A percentile compares a stretch with the other conserved stretches of the same genome.
These are phyloP conservation scores for Pseudomonodictys pantanalensis DNA, from an alignment of 495 filamentous ascomycete species.

Conservation along the genomic window DNA sequence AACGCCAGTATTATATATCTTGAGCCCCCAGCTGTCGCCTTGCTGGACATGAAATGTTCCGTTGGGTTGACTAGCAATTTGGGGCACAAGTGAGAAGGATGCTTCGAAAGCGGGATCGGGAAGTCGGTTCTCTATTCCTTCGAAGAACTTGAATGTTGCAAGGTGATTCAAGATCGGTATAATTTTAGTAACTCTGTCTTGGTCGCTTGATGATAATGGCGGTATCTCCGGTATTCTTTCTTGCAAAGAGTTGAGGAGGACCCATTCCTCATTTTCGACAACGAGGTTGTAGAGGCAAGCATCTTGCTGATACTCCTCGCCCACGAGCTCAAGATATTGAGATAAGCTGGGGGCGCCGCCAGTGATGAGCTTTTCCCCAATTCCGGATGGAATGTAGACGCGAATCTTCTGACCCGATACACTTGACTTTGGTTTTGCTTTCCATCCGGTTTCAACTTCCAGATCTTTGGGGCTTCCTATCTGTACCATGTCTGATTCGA, in stretches of 20 bases:
- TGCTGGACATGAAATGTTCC: not conserved
- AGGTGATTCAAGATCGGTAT: too few relatives aligned
- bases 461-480: not conserved
- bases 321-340: too few relatives aligned
- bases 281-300: too few relatives aligned
- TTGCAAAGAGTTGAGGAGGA: too few relatives aligned
- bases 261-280: too few relatives aligned
- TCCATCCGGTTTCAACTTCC: not conserved
- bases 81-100: not conserved
- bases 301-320: too few relatives aligned
- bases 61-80: not conserved
- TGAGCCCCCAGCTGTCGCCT: not conserved
- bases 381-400: not conserved
- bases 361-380: too few relatives aligned
- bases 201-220: too few relatives aligned
- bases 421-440: not conserved
- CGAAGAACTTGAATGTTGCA: not conserved
- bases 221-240: too few relatives aligned
- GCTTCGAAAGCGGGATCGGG: not conserved
- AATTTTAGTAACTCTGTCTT: too few relatives aligned
- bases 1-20: not conserved
- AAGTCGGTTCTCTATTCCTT: not conserved
- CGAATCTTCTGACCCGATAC: not conserved
- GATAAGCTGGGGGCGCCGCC: too few relatives aligned
- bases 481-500: not conserved